Evolutionary conservation across 2,329 filamentous ascomycete species (phyloP).

Genomic region (Diaporthe velutina): DNA sequence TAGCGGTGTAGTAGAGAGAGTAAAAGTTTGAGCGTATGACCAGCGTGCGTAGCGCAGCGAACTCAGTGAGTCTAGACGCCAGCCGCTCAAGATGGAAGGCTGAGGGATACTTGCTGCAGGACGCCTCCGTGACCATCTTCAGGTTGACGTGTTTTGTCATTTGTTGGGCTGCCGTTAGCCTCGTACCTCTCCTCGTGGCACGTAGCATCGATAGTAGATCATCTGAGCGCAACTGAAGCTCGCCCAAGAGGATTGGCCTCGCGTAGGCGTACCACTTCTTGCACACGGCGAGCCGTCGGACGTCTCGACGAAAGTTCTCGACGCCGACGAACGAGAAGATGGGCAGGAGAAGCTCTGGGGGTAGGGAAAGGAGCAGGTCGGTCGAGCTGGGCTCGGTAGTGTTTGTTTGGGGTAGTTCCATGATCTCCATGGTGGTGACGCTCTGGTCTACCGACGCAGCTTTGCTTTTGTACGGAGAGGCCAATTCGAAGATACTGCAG

Average conservation of each 20-base stretch:
- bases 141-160: not conserved
- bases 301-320: not conserved
- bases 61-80: not conserved
- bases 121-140: too few relatives aligned
- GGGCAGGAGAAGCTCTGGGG: not conserved
- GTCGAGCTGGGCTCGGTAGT: not conserved
- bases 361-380: not conserved
- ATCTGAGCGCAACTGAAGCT: fast-evolving
- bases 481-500: too few relatives aligned
- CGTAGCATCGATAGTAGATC: not conserved
- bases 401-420: not conserved
- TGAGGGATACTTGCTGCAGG: too few relatives aligned
- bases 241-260: not conserved
- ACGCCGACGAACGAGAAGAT: not conserved
- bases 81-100: not conserved
- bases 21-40: not conserved
- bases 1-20: too few relatives aligned
- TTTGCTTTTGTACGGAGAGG: too few relatives aligned
- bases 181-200: not conserved
- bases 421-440: not conserved
- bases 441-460: too few relatives aligned
- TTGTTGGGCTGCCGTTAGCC: not conserved
- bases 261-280: not conserved
- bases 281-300: not conserved
- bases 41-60: not conserved